phyloP scores from a whole-genome alignment of 768 basidiomycete genomes.

The Lentinula detonsa region DNA sequence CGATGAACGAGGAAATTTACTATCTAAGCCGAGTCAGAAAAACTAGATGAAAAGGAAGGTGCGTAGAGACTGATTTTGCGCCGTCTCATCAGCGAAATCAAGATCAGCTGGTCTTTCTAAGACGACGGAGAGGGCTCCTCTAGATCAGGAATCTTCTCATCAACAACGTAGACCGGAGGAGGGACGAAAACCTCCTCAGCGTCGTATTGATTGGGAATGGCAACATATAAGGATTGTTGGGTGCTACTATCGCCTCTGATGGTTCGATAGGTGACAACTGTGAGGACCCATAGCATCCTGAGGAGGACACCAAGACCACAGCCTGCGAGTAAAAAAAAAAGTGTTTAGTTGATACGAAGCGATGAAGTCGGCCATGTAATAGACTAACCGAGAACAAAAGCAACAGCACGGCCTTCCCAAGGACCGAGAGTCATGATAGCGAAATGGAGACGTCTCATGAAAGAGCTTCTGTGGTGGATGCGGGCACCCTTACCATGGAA shows the following conservation, averaged over 20 bases:
- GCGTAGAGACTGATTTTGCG: not conserved
- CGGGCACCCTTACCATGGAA: conserved; percentile 4
- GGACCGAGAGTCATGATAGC: conserved; percentile 67
- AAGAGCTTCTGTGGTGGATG: conserved; percentile 26
- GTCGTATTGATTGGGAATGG: conserved; percentile 38
- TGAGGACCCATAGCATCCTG: conserved; percentile 74
- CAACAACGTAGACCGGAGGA: conserved; percentile 46
- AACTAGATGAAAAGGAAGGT: not conserved
- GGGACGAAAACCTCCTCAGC: conserved; percentile 42
- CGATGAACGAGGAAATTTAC: too few species aligned
- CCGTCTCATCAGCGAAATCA: not conserved
- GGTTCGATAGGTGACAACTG: conserved; percentile 54
- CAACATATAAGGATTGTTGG: conserved; percentile 34
- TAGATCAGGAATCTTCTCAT: not conserved
- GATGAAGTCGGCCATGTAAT: not conserved
- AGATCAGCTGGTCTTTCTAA: not conserved
- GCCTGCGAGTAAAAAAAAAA: conserved; percentile 34
- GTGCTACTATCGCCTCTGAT: conserved; percentile 32
- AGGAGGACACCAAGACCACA: conserved; percentile 80
- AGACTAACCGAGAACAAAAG: conserved; percentile 75
- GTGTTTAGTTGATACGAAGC: not conserved
- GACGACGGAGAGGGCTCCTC: not conserved
- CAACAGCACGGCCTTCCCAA: conserved; percentile 80
- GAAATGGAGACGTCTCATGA: conserved; percentile 54
- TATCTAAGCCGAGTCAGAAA: not conserved